These are phyloP conservation scores for Pelargonium nanum DNA, from an alignment of 345 rosid genomes.

Conservation along the genomic window DNA sequence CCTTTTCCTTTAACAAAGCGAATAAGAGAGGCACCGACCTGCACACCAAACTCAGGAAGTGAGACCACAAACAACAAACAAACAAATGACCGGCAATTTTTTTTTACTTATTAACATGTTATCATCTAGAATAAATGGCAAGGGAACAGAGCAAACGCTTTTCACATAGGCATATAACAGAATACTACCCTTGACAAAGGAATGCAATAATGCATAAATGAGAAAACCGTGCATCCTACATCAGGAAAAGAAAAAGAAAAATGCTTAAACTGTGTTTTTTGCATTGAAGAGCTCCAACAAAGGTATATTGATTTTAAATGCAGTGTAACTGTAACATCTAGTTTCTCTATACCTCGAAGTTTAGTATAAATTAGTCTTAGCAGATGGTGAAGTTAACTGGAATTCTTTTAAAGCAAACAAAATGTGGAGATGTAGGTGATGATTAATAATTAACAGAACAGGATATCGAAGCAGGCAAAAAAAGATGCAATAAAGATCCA, in stretches of 20 bases:
- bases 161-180: background rate
- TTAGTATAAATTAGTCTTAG: background rate
- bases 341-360: background rate
- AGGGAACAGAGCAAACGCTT: background rate
- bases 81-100: background rate
- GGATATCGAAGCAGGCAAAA: background rate
- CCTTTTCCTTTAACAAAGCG: slow-evolving; percentile 64
- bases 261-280: too few relatives aligned
- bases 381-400: background rate
- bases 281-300: background rate
- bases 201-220: too few relatives aligned
- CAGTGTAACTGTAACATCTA: background rate
- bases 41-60: slow-evolving; percentile 15
- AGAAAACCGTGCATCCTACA: background rate
- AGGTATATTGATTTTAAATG: background rate
- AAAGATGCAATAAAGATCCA: background rate
- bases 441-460: too few relatives aligned
- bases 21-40: slow-evolving; percentile 81
- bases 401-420: background rate
- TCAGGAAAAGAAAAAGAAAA: background rate
- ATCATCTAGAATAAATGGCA: background rate
- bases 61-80: slow-evolving; percentile 2
- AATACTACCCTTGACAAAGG: background rate
- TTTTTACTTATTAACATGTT: background rate
- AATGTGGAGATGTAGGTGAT: background rate